These are phyloP conservation scores for Solanum commersonii DNA, from an alignment of 257 asterid species.

Conservation along the genomic window DNA sequence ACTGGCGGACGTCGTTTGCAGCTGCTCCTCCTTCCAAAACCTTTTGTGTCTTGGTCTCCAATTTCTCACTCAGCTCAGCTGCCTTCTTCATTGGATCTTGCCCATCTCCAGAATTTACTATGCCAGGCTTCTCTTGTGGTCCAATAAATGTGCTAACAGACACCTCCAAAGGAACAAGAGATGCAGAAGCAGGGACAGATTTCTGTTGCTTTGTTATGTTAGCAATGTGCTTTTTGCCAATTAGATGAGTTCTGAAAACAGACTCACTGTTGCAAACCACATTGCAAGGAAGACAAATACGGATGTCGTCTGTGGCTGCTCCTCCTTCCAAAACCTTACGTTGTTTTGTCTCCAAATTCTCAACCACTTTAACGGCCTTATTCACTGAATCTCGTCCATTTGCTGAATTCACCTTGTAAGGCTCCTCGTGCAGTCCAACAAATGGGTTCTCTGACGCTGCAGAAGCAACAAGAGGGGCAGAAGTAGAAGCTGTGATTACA, in stretches of 20 bases:
- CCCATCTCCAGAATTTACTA: constrained; percentile 8
- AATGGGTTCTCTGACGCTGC: constrained; percentile 5
- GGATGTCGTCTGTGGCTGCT: constrained; percentile 41
- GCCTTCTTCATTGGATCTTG: constrained; percentile 32
- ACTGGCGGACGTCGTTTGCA: constrained; percentile 33
- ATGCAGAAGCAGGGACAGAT: background rate
- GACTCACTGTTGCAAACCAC: constrained; percentile 73
- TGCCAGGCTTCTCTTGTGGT: constrained; percentile 38
- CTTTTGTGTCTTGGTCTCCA: constrained; percentile 51
- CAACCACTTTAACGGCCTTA: constrained; percentile 23
- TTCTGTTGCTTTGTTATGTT: constrained; percentile 29
- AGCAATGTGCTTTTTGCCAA: constrained; percentile 57
- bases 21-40: constrained; percentile 68
- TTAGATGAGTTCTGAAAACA: constrained; percentile 42
- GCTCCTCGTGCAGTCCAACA: constrained; percentile 45
- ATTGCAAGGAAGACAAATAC: constrained; percentile 42
- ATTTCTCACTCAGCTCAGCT: constrained; percentile 21
- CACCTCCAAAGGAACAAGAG: constrained; percentile 1
- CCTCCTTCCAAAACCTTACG: constrained; percentile 59
- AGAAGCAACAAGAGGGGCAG: background rate
- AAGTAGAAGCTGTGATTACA: background rate
- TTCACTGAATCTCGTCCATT: constrained; percentile 19
- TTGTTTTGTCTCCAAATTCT: constrained; percentile 54
- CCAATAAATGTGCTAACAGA: constrained; percentile 21
- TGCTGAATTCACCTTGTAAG: constrained; percentile 11